These are phyloP conservation scores for Venturia oleaginea DNA, from an alignment of 2,329 filamentous ascomycete genomes.

Conservation along the genomic window DNA sequence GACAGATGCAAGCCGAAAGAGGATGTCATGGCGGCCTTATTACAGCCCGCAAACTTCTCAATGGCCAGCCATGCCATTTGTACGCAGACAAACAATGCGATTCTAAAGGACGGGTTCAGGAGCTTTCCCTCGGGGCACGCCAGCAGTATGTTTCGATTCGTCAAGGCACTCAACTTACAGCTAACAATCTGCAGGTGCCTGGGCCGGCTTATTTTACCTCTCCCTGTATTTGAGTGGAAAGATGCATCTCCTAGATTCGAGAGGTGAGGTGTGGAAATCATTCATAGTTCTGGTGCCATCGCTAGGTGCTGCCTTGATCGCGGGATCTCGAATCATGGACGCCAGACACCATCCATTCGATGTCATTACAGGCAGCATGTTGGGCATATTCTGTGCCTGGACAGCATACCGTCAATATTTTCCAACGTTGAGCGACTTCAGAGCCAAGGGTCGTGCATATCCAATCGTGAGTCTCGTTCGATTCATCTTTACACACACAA, in stretches of 20 bases:
- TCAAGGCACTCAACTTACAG: not conserved
- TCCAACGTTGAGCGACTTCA: conserved; percentile 45
- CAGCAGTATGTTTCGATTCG: conserved; percentile 34
- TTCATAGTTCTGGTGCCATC: conserved; percentile 45
- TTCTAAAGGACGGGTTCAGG: conserved; percentile 50
- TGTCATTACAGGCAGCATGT: conserved; percentile 45
- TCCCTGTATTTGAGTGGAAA: conserved; percentile 52
- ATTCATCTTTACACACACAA: not conserved
- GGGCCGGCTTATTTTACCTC: conserved; percentile 51
- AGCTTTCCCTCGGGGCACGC: conserved; percentile 51
- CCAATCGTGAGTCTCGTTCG: conserved; percentile 31
- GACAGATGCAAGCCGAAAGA: conserved; percentile 39
- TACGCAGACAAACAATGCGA: conserved; percentile 38
- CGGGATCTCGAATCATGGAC: conserved; percentile 52
- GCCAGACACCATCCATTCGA: conserved; percentile 54
- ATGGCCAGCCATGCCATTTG: conserved; percentile 43
- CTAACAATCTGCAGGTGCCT: conserved; percentile 36
- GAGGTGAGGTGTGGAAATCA: conserved; percentile 52
- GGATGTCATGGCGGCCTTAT: conserved; percentile 17
- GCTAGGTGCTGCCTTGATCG: conserved; percentile 45
- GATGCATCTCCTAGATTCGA: conserved; percentile 50
- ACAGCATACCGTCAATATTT: conserved; percentile 51
- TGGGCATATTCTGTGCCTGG: conserved; percentile 45
- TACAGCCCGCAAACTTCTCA: conserved; percentile 31
- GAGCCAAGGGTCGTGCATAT: conserved; percentile 50